Base-by-base conservation (phyloP, 768 basidiomycete species). In the Auriscalpium microsporum region DNA sequence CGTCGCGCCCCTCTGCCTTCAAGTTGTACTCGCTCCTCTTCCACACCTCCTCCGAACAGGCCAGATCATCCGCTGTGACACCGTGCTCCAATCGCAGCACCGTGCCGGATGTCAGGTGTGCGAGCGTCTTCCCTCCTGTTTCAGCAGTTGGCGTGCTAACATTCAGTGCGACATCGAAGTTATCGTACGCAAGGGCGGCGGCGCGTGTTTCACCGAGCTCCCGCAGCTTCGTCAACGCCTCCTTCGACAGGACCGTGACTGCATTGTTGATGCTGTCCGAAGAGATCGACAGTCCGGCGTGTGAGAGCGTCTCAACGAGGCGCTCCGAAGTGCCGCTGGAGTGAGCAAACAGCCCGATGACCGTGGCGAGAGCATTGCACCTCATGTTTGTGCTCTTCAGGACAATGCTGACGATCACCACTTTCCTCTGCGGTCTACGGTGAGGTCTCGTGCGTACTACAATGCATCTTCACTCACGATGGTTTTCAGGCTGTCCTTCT, bases 91-190 rank as follows among this genome's bases (percentile, higher is more conserved):
- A 61, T 14, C 58, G 68, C 23, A 76, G 45, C 17, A 70, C 45
- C 0, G 63, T 63, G 0, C 54, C 71, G 0, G 75, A 67, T 2
- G 75, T 73, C 13, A 72, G 54, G 54, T 74, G 72, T 3, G 66
- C 53, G 3, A 74, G 56, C 1, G 58, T 64, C 0, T 62, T 62
- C 3, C 59, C 50, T 1, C 45, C 17, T 9, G 67, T 63, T 45
- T 77, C 69, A 1, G 68, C 51, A 0, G 70, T 72, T 0, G 69
- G 70, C 8, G 66, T 53, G 0, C 61, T 14, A 10, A 60, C 52
- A 47, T 71, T 67, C 8, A 75, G 56, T 40, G 72, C 62, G 6
- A 76, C 64, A 57, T 78, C 74, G 33, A 77, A 67, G 59, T 78
- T 78, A 55, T 78, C 71, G 28, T 72, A 78, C 6, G 71, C 71